Conservation (phyloP, 163 green algal species). For the Chlorella variabilis region DNA sequence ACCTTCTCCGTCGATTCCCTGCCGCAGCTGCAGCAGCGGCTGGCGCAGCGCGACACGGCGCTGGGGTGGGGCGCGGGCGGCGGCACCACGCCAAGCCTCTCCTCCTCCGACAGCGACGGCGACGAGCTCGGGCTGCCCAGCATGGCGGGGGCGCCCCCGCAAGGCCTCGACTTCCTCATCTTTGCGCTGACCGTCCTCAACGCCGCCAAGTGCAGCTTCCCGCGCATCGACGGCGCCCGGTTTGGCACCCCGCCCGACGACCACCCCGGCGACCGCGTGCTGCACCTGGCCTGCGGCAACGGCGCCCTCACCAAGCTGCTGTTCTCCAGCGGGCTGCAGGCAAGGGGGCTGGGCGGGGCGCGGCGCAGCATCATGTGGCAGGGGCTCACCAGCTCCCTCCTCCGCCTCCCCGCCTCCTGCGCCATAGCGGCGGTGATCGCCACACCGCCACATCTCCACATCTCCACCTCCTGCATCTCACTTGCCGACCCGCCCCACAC, state of each 20-base stretch:
- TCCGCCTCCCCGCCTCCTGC: too few relatives aligned
- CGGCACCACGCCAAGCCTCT: neutral
- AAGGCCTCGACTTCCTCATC: slow-evolving; percentile 68
- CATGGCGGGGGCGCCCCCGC: slow-evolving; percentile 53
- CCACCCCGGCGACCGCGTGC: slow-evolving; percentile 51
- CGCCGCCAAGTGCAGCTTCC: slow-evolving; percentile 26
- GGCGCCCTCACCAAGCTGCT: slow-evolving; percentile 79
- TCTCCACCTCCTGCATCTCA: too few relatives aligned
- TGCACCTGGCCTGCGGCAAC: slow-evolving; percentile 72
- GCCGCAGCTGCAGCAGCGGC: slow-evolving; percentile 50
- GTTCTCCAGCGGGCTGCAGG: slow-evolving; percentile 65
- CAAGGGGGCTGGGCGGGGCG: neutral
- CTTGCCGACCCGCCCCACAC: neutral
- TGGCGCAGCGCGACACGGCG: slow-evolving; percentile 44
- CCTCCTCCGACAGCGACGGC: slow-evolving; percentile 8
- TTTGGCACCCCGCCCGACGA: slow-evolving; percentile 19
- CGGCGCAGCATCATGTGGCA: neutral
- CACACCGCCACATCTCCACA: too few relatives aligned
- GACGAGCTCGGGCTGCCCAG: neutral
- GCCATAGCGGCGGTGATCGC: too few relatives aligned
- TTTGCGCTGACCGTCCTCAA: neutral
- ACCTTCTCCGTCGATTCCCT: slow-evolving; percentile 68
- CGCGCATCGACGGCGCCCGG: slow-evolving; percentile 19
- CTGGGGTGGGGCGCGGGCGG: slow-evolving; percentile 39
- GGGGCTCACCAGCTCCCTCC: too few relatives aligned